Conservation (phyloP, 2,329 filamentous ascomycete species). For the Cryphonectria nitschkei region DNA sequence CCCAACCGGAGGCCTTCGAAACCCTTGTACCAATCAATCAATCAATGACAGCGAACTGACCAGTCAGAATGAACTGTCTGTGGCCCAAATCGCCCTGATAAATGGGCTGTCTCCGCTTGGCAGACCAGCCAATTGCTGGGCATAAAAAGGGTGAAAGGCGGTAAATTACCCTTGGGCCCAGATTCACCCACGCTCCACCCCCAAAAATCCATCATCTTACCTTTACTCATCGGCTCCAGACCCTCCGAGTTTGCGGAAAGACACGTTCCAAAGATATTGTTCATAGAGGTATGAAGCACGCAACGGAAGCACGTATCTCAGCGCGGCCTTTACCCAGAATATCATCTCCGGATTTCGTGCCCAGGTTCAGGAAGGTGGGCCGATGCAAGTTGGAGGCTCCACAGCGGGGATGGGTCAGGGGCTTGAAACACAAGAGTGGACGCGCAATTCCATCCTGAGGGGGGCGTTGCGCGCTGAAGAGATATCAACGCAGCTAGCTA, state of each 20-base stretch:
- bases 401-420: not conserved
- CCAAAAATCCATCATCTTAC: not conserved
- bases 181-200: not conserved
- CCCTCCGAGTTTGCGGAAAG: not conserved
- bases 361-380: not conserved
- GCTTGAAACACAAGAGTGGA: slow-evolving; percentile 9
- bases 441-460: not conserved
- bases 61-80: not conserved
- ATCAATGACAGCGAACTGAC: not conserved
- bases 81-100: too few relatives aligned
- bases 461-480: not conserved
- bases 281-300: not conserved
- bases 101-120: not conserved
- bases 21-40: not conserved
- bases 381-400: not conserved
- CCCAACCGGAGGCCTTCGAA: not conserved
- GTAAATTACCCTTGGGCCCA: not conserved
- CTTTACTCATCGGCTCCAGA: not conserved
- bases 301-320: not conserved
- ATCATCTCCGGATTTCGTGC: not conserved
- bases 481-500: too few relatives aligned
- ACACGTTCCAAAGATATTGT: not conserved
- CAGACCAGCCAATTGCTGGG: not conserved
- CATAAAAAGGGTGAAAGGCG: not conserved
- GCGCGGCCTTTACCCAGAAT: not conserved